Base-by-base conservation (phyloP, 805 yeast species). In the Wickerhamiella siamensis region DNA sequence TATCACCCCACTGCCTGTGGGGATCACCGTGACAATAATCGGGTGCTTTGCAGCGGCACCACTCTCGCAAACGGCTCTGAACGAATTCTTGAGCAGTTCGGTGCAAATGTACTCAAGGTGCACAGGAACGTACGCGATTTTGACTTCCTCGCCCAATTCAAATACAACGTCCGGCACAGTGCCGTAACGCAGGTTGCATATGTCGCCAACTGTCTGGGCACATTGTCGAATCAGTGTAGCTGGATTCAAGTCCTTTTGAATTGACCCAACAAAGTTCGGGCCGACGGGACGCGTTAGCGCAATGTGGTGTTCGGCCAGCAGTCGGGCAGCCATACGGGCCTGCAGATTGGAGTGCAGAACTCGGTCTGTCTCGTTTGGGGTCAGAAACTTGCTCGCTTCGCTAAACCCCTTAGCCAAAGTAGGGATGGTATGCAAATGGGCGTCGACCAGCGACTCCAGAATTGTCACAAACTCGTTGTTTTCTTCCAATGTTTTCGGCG, bases 91-190 rank as follows among this genome's bases (percentile, higher is more conserved):
- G 51, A 88, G 67, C 17, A 88, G 62, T 61, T 88, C 98, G 18
- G 83, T 83, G 43, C 86, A 66, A 38, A 88, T 75, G 55, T 91
- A 88, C 56, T 88, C 95, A 40, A 91, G 60, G 56, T 87, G 95
- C 36, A 79, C 77, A 17, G 91, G 83, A 35, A 88, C 79, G 58
- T 84, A 88, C 0, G 95, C 88, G 56, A 87, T 75, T 19, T 63
- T 61, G 14, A 82, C 65, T 19, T 74, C 71, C 27, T 62, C 63
- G n/a, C 76, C 74, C 42, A 62, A 62, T 36, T 79, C 77, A 21
- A 86, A 69, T 19, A 61, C 55, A 17, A 84, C 57, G 2, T 72
- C 69, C 2, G 87, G 80, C 10, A 72, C 65, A 51, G 76, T 79
- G 52, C 88, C 95, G 53, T 83, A 88, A 59, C 86, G 84, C 58